Percentiles rank a stretch among this genome's conserved stretches.
Evolutionary conservation across 148 eudicot genomes (phyloP).

Genomic region (Diospyros lotus): DNA sequence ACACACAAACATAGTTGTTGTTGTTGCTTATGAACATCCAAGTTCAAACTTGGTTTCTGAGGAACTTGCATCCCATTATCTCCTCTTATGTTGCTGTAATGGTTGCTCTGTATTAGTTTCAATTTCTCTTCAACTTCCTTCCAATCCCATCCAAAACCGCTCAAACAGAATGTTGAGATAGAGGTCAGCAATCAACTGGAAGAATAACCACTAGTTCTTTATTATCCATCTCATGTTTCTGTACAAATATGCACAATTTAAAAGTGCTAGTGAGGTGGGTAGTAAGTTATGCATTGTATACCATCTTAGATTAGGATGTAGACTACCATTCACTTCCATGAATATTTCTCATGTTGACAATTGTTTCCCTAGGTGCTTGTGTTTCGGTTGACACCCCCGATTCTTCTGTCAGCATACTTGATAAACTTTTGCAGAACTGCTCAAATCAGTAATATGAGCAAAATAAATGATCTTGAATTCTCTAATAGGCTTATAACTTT

Average conservation of each 20-base stretch:
- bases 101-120: no score
- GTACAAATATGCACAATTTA: slow-evolving; percentile 6
- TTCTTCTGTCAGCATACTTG: slow-evolving; percentile 36
- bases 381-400: slow-evolving; percentile 17
- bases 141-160: no score
- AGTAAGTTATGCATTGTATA: not conserved
- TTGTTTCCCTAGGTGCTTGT: slow-evolving; percentile 17
- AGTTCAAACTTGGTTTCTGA: no score
- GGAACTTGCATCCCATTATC: no score
- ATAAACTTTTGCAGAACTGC: slow-evolving; percentile 56
- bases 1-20: no score
- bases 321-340: slow-evolving; percentile 8
- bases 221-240: slow-evolving; percentile 7
- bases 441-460: slow-evolving; percentile 11
- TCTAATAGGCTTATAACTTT: not conserved
- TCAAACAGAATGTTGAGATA: slow-evolving; percentile 2
- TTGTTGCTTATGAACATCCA: no score
- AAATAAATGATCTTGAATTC: not conserved
- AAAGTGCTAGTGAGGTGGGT: not conserved
- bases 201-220: slow-evolving; percentile 15
- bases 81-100: no score
- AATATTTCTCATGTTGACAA: slow-evolving; percentile 11
- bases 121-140: no score
- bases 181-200: slow-evolving; percentile 14
- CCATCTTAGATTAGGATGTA: not conserved